Percentiles rank a stretch among this genome's conserved stretches.
These are phyloP conservation scores for Termitomyces sp. DNA, from an alignment of 1,284 basidiomycete genomes.

Conservation along the genomic window DNA sequence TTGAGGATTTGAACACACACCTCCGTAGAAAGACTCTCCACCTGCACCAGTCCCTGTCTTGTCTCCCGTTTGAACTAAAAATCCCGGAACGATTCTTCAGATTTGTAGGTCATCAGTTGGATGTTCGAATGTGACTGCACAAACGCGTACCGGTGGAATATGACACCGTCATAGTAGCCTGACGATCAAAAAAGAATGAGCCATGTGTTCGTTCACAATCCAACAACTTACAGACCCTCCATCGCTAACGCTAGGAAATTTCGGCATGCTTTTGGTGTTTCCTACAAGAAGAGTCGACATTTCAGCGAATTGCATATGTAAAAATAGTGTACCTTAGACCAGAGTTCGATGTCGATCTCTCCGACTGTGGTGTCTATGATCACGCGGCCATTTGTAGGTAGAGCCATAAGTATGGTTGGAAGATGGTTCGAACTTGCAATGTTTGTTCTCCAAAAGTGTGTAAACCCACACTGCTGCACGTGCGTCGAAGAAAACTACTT, in stretches of 20 bases:
- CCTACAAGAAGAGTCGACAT: slow-evolving; percentile 37
- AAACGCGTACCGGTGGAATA: slow-evolving; percentile 76
- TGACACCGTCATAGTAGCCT: slow-evolving; percentile 95
- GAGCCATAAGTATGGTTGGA: slow-evolving; percentile 54
- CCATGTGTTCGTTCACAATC: slow-evolving; percentile 9
- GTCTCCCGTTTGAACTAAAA: slow-evolving; percentile 95
- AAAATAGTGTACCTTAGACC: slow-evolving; percentile 66
- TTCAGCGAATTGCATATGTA: not conserved
- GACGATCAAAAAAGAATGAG: slow-evolving; percentile 12
- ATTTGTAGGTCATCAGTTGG: slow-evolving; percentile 2
- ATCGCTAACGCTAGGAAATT: slow-evolving; percentile 89
- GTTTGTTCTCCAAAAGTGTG: not conserved
- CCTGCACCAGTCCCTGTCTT: slow-evolving; percentile 87
- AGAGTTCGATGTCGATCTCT: slow-evolving; percentile 92
- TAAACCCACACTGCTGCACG: not conserved
- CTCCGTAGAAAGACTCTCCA: slow-evolving; percentile 89
- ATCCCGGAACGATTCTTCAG: slow-evolving; percentile 72
- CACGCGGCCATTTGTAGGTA: slow-evolving; percentile 82
- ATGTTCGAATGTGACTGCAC: not conserved
- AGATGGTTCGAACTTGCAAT: too few species aligned
- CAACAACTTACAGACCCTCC: slow-evolving; percentile 63
- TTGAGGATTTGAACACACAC: slow-evolving; percentile 35
- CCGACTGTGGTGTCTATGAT: slow-evolving; percentile 88
- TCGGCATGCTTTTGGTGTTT: slow-evolving; percentile 89
- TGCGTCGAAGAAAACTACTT: not conserved